Evolutionary conservation across 1,284 basidiomycete species (phyloP), one percentile per base, ranked within the genome.

Genomic region (Ceratobasidium theobromae): DNA sequence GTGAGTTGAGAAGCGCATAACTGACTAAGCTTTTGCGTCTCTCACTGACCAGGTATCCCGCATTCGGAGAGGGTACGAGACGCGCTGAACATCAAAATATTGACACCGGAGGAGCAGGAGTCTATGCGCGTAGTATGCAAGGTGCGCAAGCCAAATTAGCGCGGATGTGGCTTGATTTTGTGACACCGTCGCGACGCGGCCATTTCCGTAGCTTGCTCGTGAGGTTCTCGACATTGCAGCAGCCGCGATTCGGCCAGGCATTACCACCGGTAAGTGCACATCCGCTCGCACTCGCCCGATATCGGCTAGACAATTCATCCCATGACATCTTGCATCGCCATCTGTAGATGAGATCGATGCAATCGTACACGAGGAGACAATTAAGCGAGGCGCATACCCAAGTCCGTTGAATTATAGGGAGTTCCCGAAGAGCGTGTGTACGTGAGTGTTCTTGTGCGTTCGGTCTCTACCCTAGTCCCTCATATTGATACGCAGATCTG

Each of bases 371-470:
- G 85, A 93, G 70, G 97, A 91, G 18, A 91, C 85, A 70, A 88
- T 99, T 72, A 91, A 96, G 78, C 84, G 95, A 62, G 87, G 93
- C 72, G 87, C 92, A 49, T 99, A 99, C 77, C 97, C 97, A 2
- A 94, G 91, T 35, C 93, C 97, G 38, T 81, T 99, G 64, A 95
- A 95, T 75, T 99, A 99, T 78, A 86, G 90, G 70, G 82, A 85
- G 55, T 99, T 90, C 76, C 96, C 96, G 27, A 98, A 98, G 81
- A 97, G 93, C 48, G 86, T 98, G 52, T 99, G 97, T 88, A 96
- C 91, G 86, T 91, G 78, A 74, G 90, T 84, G 25, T n/a, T 46
- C 58, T 51, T 25, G 6, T n/a, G 46, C 38, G 58, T 14, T 46
- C 11, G 38, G 43, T 35, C 33, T 16, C 51, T 38, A 33, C 54